phyloP scores from a whole-genome alignment of 2,329 filamentous ascomycete genomes.

The Zymoseptoria ardabiliae region DNA sequence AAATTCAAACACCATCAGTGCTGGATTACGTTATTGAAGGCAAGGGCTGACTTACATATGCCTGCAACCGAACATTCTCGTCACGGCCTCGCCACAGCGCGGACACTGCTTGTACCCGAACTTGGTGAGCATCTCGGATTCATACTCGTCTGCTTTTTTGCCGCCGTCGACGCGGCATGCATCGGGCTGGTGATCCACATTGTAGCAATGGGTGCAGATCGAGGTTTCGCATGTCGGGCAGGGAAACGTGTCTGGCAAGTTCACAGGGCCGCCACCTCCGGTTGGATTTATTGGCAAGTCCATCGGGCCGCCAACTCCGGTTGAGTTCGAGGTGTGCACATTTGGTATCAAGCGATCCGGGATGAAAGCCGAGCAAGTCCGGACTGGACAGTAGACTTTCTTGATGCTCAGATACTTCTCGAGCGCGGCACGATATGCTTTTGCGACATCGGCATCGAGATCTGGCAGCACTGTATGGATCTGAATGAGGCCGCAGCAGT shows the following conservation, averaged over 20 bases:
- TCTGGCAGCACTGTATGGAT: conserved; percentile 32
- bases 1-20: not conserved
- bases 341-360: conserved; percentile 22
- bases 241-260: conserved; percentile 18
- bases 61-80: conserved; percentile 43
- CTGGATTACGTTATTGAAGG: not conserved
- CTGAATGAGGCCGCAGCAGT: conserved; percentile 39
- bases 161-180: conserved; percentile 27
- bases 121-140: conserved; percentile 32
- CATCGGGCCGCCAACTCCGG: too few species aligned
- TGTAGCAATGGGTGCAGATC: conserved; percentile 41
- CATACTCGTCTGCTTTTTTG: conserved; percentile 23
- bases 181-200: conserved; percentile 32
- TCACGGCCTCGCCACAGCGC: conserved; percentile 42
- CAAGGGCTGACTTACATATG: conserved; percentile 29
- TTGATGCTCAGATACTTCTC: conserved; percentile 42
- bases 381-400: conserved; percentile 44
- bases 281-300: too few species aligned
- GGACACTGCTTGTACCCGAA: conserved; percentile 47
- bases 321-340: too few species aligned
- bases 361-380: conserved; percentile 45
- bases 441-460: conserved; percentile 31
- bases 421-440: conserved; percentile 36
- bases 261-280: too few species aligned
- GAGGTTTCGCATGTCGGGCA: conserved; percentile 39